Evolutionary conservation across 164 flowering plant genomes (phyloP).

Genomic region (Liriodendron chinense): DNA sequence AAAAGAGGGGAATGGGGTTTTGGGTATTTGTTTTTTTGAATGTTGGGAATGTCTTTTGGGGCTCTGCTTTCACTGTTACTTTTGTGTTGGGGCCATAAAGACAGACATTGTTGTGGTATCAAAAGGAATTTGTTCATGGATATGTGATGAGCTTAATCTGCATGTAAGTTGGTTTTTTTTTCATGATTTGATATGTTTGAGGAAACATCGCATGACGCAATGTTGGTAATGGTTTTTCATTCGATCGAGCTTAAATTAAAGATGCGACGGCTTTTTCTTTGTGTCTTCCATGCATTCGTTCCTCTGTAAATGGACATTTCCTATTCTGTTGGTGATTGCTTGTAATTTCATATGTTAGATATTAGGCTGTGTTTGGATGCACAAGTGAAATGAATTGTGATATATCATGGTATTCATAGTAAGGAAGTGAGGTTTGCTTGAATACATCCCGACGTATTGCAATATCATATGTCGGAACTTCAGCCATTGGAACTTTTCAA

Average conservation of each 20-base stretch:
- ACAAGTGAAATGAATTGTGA: too few relatives aligned
- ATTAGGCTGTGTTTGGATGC: too few relatives aligned
- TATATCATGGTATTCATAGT: too few relatives aligned
- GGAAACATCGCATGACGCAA: background rate
- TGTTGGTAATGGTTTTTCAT: background rate
- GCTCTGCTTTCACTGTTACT: slow-evolving; percentile 7
- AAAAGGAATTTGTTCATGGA: background rate
- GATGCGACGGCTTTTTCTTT: background rate
- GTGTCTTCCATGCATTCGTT: background rate
- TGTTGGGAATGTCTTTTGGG: slow-evolving; percentile 17
- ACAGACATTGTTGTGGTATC: slow-evolving; percentile 1
- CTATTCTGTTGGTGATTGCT: background rate
- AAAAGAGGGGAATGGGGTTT: slow-evolving; percentile 25
- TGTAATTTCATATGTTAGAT: background rate
- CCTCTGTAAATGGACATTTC: background rate
- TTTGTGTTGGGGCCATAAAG: slow-evolving; percentile 9
- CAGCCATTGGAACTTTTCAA: too few relatives aligned
- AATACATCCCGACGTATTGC: too few relatives aligned
- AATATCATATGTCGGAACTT: too few relatives aligned
- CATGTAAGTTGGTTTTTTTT: slow-evolving; percentile 4
- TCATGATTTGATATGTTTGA: background rate
- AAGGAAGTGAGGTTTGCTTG: too few relatives aligned
- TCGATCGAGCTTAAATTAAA: slow-evolving; percentile 2
- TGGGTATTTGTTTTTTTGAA: slow-evolving; percentile 29
- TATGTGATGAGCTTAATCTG: slow-evolving; percentile 8